phyloP scores from a whole-genome alignment of 805 yeast species.

The Ogataea populi-albae region DNA sequence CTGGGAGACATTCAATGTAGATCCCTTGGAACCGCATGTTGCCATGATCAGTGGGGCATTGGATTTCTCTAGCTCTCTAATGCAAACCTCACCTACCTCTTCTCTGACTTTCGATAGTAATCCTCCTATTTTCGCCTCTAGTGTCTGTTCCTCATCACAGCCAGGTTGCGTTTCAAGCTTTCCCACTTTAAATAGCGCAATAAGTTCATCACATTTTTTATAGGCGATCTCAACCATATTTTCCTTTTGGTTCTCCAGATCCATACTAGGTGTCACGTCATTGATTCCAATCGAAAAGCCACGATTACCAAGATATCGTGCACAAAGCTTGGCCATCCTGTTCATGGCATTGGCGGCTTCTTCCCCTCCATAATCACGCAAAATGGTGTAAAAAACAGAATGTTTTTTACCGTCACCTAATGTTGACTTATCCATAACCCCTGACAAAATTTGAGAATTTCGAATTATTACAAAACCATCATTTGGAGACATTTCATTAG shows the following conservation, averaged over 20 bases:
- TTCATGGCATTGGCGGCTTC: slow-evolving; percentile 97
- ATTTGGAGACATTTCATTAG: slow-evolving; percentile 95
- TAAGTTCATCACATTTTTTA: slow-evolving; percentile 85
- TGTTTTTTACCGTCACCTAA: slow-evolving; percentile 98
- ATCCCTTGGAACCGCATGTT: slow-evolving; percentile 98
- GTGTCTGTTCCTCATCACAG: slow-evolving; percentile 96
- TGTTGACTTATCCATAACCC: slow-evolving; percentile 95
- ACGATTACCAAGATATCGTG: slow-evolving; percentile 88
- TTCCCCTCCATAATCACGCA: slow-evolving; percentile 94
- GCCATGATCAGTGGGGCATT: slow-evolving; percentile 99
- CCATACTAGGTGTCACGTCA: slow-evolving; percentile 91
- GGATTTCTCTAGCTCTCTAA: slow-evolving; percentile 79
- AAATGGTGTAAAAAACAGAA: slow-evolving; percentile 90
- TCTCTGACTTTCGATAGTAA: slow-evolving; percentile 94
- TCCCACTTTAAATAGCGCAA: slow-evolving; percentile 73
- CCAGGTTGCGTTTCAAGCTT: slow-evolving; percentile 98
- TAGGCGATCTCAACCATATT: slow-evolving; percentile 88
- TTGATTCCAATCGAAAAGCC: slow-evolving; percentile 97
- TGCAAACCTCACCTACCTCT: slow-evolving; percentile 98
- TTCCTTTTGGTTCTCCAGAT: slow-evolving; percentile 76
- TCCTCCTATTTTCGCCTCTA: slow-evolving; percentile 97
- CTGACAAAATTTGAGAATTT: slow-evolving; percentile 84
- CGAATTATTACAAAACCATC: slow-evolving; percentile 92
- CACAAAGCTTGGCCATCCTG: slow-evolving; percentile 98
- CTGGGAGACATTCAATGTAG: slow-evolving; percentile 95